Percentiles rank a stretch among this genome's conserved stretches.
phyloP scores from a whole-genome alignment of 2,329 filamentous ascomycete genomes.

The Magnaporthiopsis incrustans region DNA sequence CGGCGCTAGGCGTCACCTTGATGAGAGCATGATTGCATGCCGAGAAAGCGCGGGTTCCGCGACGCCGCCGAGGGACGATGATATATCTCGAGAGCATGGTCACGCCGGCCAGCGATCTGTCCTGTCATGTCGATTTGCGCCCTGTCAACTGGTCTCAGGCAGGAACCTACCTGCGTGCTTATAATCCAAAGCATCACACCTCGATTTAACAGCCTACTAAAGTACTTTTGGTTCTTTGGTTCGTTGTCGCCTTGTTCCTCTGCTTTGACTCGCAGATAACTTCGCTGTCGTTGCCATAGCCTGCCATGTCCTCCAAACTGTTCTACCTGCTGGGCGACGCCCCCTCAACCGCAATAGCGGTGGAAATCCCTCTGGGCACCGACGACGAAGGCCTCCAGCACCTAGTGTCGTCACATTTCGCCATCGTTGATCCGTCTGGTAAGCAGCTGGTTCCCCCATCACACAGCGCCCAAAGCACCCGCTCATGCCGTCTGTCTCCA shows the following conservation, averaged over 20 bases:
- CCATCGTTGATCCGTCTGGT: constrained; percentile 34
- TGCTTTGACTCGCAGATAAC: too few relatives aligned
- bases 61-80: not conserved
- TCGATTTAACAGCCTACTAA: not conserved
- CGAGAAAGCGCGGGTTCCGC: not conserved
- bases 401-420: constrained; percentile 32
- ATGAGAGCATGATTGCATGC: not conserved
- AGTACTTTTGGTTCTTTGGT: too few relatives aligned
- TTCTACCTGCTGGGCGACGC: constrained; percentile 36
- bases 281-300: not conserved
- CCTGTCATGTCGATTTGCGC: not conserved
- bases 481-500: constrained; percentile 9
- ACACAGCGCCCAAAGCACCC: not conserved
- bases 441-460: constrained; percentile 5
- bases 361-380: constrained; percentile 27
- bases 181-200: not conserved
- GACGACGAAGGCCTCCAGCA: constrained; percentile 30
- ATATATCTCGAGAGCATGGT: not conserved
- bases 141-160: not conserved
- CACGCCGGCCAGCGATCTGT: not conserved
- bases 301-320: constrained; percentile 26
- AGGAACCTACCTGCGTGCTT: not conserved
- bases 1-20: too few relatives aligned
- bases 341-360: constrained; percentile 24
- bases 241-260: too few relatives aligned